Base-by-base conservation (phyloP, 331 rosid species). In the Dryas integrifolia region DNA sequence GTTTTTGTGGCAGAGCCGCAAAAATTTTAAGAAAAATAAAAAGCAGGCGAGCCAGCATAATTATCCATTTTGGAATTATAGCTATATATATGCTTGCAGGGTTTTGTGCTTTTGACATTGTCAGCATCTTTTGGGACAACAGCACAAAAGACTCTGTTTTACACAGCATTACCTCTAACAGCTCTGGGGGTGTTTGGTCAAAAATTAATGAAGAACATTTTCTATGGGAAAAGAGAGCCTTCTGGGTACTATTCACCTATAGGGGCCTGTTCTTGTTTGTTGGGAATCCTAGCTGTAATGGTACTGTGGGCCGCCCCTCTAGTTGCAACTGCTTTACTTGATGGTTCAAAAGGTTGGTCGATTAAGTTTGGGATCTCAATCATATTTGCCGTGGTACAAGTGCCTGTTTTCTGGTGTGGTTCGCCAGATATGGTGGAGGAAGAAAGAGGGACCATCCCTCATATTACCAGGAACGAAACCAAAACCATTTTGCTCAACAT, bases 331-430 rank as follows among this genome's bases (percentile, higher is more conserved):
- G 35, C 72, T 30, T 67, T 62, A 7, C 53, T 81, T 59, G 65
- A 68, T 41, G 76, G 49, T 39, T 43, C 72, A 30, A 74, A 58
- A 41, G 60, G 81, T 4, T 81, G 78, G 84, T 58, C 69, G 5
- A 6, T 71, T 26, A 72, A 57, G 8, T 80, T 76, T 18, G 75
- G 67, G 2, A 65, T 76, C 24, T 66, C 78, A 1, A 40, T 75
- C 9, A 65, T 66, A 40, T 30, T 39, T 47, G 58, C 64, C 1
- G 61, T 44, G 11, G 53, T 76, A 45, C 73, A 72, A 49, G 30
- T 26, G 30, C 30, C 30, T 26, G 30, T 26, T 26, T 26, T 26
- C 30, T 26, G 30, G 1, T 26, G 30, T 26, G 30, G 30, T 26
- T 1, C 30, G 1, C 30, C 30, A 26, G 2, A 1, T 26, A 26